Evolutionary conservation across 495 filamentous ascomycete species (phyloP).

Genomic region (Staphylotrichum longicolle): DNA sequence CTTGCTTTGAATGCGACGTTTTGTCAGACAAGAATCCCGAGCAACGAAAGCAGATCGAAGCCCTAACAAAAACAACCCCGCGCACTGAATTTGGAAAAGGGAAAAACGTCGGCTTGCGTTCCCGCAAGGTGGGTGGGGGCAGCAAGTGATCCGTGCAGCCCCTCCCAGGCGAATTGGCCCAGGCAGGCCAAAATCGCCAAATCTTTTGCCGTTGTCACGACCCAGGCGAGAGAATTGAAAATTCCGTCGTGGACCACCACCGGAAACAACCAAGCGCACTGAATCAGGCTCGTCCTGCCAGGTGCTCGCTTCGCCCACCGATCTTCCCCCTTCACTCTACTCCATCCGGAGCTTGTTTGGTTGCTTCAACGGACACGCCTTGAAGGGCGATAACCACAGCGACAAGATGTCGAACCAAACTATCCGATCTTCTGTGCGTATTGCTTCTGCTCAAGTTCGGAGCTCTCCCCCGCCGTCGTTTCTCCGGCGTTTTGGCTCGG

Average conservation of each 20-base stretch:
- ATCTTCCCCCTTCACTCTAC: constrained; percentile 8
- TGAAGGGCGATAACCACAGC: constrained; percentile 39
- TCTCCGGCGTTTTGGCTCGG: not conserved
- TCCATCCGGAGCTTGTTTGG: constrained; percentile 24
- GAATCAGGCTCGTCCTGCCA: constrained; percentile 21
- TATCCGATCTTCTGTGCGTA: constrained; percentile 51
- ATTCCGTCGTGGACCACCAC: constrained; percentile 18
- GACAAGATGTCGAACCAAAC: constrained; percentile 63
- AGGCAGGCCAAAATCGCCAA: constrained; percentile 16
- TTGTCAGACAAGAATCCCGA: not conserved
- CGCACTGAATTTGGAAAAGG: constrained; percentile 26
- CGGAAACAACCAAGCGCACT: constrained; percentile 25
- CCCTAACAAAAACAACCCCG: constrained; percentile 22
- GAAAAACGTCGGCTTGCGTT: constrained; percentile 14
- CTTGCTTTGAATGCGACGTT: constrained; percentile 9
- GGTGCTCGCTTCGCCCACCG: constrained; percentile 18
- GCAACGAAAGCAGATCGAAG: constrained; percentile 11
- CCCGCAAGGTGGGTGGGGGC: constrained; percentile 16
- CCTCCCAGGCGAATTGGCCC: constrained; percentile 16
- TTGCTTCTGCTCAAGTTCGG: not conserved
- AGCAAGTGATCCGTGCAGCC: constrained; percentile 26
- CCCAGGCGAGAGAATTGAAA: constrained; percentile 17
- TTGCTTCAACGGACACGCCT: constrained; percentile 23
- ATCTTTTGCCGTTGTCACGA: constrained; percentile 24
- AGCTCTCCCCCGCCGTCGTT: not conserved